Base-by-base conservation (phyloP, 768 basidiomycete genomes). In the Rhodotorula babjevae region DNA sequence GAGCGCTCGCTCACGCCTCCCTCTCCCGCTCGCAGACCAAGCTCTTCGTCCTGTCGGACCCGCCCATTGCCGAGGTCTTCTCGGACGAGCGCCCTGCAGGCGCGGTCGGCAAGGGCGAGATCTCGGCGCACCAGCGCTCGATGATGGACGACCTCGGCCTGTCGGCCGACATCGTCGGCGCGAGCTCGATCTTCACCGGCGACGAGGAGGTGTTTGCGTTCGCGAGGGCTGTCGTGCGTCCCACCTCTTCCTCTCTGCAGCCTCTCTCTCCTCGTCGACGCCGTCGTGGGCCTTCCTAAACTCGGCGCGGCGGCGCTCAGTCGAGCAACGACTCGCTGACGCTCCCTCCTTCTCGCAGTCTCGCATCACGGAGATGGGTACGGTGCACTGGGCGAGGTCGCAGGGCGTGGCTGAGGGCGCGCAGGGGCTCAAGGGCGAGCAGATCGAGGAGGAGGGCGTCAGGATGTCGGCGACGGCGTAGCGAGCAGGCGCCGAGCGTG, bases 201-300 rank as follows among this genome's bases (percentile, higher is more conserved):
- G 94, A 98, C 78, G 96, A 98, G 81, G 96, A 98, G 81, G 80
- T 97, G 0, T 99, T 99, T 79, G 96, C 96, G 0, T 99, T 97
- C 80, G 93, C 93, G 19, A 86, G 96, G 49, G 94, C 94, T 59
- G 81, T 83, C 77, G 80, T 81, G 62, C 53, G 79, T 77, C 49
- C 4, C 46, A 19, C 15, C 44, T 29, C 18, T 23, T 29, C 11
- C 40, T 21, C 36, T 36, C 36, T 36, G 4, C 9, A 36, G n/a
- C n/a, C n/a, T 36, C 36, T 36, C 36, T 36, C 36, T 36, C 36
- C 36, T 36, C 36, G 36, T 36, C 36, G 36, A 9, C 36, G 36
- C 36, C 36, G 5, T 4, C 36, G 7, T 29, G 3, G 47, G 23
- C 29, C 61, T 50, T 50, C 53, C 11, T 42, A 15, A 33, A 2